These are phyloP conservation scores for Cnidoscolus chayamansa DNA, from an alignment of 441 rosid genomes.

Conservation along the genomic window DNA sequence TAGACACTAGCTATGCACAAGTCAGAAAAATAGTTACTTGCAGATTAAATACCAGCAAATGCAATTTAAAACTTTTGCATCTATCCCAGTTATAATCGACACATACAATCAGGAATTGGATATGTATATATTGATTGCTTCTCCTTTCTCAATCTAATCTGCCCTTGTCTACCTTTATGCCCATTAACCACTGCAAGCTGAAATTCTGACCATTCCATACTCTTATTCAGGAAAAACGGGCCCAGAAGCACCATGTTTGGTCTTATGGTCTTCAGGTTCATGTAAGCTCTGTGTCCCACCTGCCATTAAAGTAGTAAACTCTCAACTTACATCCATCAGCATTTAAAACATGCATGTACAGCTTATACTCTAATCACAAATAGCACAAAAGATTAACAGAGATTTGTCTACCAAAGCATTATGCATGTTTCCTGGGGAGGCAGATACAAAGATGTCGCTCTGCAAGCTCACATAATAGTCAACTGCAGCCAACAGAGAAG, in stretches of 20 bases:
- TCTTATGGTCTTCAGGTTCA: slow-evolving; percentile 82
- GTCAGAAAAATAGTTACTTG: not conserved
- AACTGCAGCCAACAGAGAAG: slow-evolving; percentile 86
- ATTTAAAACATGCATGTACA: not conserved
- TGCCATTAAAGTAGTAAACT: slow-evolving; percentile 29
- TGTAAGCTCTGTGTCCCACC: slow-evolving; percentile 81
- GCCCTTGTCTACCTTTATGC: slow-evolving; percentile 83
- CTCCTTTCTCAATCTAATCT: slow-evolving; percentile 71
- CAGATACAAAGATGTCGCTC: slow-evolving; percentile 87
- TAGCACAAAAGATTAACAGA: not conserved
- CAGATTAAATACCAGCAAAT: not conserved
- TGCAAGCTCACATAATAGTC: slow-evolving; percentile 90
- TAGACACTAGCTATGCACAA: slow-evolving; percentile 8
- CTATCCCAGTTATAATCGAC: slow-evolving; percentile 30
- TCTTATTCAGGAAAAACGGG: slow-evolving; percentile 74
- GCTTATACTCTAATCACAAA: slow-evolving; percentile 5
- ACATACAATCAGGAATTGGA: slow-evolving; percentile 95
- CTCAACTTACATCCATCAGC: not conserved
- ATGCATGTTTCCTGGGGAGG: slow-evolving; percentile 99
- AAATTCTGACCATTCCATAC: slow-evolving; percentile 72
- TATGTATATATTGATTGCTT: slow-evolving; percentile 89
- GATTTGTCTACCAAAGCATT: slow-evolving; percentile 59
- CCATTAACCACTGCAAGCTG: slow-evolving; percentile 70
- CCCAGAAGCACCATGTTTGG: slow-evolving; percentile 92
- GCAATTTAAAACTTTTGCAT: not conserved